phyloP scores from a whole-genome alignment of 108 stramenopile genomes.

The Schizochytrium sp. region DNA sequence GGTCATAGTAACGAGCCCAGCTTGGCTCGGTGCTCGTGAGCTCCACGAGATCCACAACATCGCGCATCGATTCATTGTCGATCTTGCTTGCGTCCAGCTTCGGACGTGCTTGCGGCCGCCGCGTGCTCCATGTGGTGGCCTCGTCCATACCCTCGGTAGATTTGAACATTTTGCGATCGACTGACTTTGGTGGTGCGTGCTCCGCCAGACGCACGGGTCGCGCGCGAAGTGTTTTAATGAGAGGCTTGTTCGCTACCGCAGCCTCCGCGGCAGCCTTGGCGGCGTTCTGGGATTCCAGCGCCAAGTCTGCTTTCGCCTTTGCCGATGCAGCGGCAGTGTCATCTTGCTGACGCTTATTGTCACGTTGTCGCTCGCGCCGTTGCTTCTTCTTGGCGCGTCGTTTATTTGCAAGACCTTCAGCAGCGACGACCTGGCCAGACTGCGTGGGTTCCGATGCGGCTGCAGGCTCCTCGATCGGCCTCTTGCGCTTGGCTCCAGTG shows the following conservation, averaged over 20 bases:
- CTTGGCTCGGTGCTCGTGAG: not conserved
- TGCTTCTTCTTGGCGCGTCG: not conserved
- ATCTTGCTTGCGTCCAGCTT: not conserved
- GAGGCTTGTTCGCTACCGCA: not conserved
- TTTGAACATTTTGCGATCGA: not conserved
- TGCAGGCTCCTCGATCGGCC: not conserved
- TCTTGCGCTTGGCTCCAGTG: too few relatives aligned
- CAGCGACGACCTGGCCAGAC: too few relatives aligned
- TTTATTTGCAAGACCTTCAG: not conserved
- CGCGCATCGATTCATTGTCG: not conserved
- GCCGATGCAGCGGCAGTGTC: not conserved
- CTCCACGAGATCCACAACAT: not conserved
- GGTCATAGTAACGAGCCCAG: not conserved
- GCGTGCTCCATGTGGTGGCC: not conserved
- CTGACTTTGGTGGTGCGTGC: not conserved
- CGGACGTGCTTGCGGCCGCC: not conserved
- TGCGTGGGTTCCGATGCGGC: not conserved
- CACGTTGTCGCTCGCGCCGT: not conserved
- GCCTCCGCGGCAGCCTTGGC: not conserved
- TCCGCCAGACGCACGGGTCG: not conserved
- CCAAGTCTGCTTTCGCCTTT: too few relatives aligned
- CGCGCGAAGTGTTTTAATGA: not conserved
- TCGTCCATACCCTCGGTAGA: not conserved
- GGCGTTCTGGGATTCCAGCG: too few relatives aligned
- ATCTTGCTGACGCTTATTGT: not conserved